Percentiles rank a stretch among this genome's conserved stretches.
These are phyloP conservation scores for Cystofilobasidium capitatum DNA, from an alignment of 768 basidiomycete genomes.

Conservation along the genomic window DNA sequence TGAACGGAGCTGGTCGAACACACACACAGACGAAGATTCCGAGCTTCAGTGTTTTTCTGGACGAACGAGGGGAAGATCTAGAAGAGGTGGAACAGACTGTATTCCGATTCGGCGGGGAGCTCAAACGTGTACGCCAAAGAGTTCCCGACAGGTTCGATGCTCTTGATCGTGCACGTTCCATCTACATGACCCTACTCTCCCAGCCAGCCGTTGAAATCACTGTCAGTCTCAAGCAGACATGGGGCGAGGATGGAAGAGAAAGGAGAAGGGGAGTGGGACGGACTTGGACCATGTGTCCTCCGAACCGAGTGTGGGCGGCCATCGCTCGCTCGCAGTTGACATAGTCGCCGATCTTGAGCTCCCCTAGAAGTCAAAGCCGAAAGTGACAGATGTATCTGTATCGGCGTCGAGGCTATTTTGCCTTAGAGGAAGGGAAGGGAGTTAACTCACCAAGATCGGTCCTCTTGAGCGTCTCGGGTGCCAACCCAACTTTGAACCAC, in stretches of 20 bases:
- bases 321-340: slow-evolving; percentile 93
- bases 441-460: slow-evolving; percentile 69
- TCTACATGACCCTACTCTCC: slow-evolving; percentile 78
- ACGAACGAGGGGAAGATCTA: slow-evolving; percentile 17
- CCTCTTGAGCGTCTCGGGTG: slow-evolving; percentile 83
- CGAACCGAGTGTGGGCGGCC: slow-evolving; percentile 80
- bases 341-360: slow-evolving; percentile 63
- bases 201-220: not conserved
- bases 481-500: slow-evolving; percentile 88
- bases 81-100: not conserved
- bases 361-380: slow-evolving; percentile 49
- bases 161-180: slow-evolving; percentile 65
- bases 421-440: not conserved
- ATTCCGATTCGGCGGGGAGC: slow-evolving; percentile 43
- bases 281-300: slow-evolving; percentile 96
- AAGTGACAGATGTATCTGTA: too few relatives aligned
- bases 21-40: not conserved
- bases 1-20: slow-evolving; percentile 49
- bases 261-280: not conserved
- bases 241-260: not conserved
- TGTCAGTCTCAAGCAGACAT: not conserved
- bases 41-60: not conserved
- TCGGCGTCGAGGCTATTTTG: not conserved
- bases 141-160: slow-evolving; percentile 64
- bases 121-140: slow-evolving; percentile 77